Base-by-base conservation (phyloP, 2,329 filamentous ascomycete genomes). In the Colletotrichum truncatum region DNA sequence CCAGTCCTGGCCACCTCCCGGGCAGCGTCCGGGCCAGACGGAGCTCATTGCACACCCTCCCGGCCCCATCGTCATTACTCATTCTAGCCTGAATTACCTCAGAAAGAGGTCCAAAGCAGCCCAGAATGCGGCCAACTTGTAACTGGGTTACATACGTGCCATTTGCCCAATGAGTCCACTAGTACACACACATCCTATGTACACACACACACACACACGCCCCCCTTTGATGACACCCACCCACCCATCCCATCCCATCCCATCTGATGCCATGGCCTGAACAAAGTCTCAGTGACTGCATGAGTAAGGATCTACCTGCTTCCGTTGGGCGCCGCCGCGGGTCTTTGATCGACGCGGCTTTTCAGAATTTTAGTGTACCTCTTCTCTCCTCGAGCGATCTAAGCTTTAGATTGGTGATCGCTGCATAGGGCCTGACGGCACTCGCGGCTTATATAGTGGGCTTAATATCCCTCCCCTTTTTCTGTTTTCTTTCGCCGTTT, bases 41-140 rank as follows among this genome's bases (percentile, higher is more conserved):
- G 63, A 66, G 63, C 63, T 66, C 57, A 21, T 43, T 51, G 63
- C 57, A 49, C 58, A 55, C 21, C 57, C 63, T 45, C 49, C 49
- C 43, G 63, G 63, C 39, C 58, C 63, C 63, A 66, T 63, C 23
- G 16, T 52, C 63, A 63, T 66, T 66, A 66, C 63, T 66, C 63
- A 51, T 66, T 63, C 43, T 55, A 56, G 58, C 41, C 30, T n/a
- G 49, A 36, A 56, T 56, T 56, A 62, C 57, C 57, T 63, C 57
- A 54, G 16, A 60, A 34, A 26, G 26, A 21, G 23, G 32, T 45
- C 48, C 54, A n/a, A n/a, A n/a, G n/a, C n/a, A n/a, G n/a, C n/a
- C n/a, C 26, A 18, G 38, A 7, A 18, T 32, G 23, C 39, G 28
- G 23, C 34, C 28, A 34, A 49, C 23, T 18, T 16, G 43, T 48